Conservation (phyloP, 164 flowering plant genomes). For the Buxus sempervirens region DNA sequence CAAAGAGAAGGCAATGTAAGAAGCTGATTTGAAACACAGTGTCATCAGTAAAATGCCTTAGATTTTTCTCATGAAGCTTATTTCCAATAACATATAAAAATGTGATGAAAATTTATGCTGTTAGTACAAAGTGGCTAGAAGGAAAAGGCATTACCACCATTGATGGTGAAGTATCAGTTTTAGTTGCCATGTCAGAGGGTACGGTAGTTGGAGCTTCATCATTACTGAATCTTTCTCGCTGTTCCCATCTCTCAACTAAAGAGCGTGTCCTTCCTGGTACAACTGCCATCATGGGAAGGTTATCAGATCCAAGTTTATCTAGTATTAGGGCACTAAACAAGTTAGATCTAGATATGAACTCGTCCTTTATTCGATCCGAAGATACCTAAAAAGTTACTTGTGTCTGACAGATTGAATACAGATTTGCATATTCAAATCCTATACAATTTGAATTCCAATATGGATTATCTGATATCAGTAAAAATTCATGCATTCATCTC, state of each 20-base stretch:
- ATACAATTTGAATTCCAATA: too few species aligned
- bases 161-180: constrained; percentile 21
- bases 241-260: constrained; percentile 87
- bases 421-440: too few species aligned
- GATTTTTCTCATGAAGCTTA: not conserved
- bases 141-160: constrained; percentile 17
- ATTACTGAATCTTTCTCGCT: constrained; percentile 35
- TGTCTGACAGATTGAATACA: too few species aligned
- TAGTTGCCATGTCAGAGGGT: constrained; percentile 15
- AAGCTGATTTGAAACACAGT: not conserved
- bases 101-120: not conserved
- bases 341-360: too few species aligned
- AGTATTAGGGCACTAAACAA: too few species aligned
- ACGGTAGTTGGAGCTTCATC: constrained; percentile 30
- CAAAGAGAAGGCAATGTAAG: too few species aligned
- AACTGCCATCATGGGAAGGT: constrained; percentile 36
- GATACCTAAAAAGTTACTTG: too few species aligned
- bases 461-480: too few species aligned
- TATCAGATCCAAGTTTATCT: constrained; percentile 14
- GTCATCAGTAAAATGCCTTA: not conserved
- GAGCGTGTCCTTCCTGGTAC: constrained; percentile 80
- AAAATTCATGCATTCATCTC: too few species aligned
- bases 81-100: not conserved
- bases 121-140: not conserved
- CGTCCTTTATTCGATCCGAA: too few species aligned